Base-by-base conservation (phyloP, 495 filamentous ascomycete genomes). In the Penicillium daleae region DNA sequence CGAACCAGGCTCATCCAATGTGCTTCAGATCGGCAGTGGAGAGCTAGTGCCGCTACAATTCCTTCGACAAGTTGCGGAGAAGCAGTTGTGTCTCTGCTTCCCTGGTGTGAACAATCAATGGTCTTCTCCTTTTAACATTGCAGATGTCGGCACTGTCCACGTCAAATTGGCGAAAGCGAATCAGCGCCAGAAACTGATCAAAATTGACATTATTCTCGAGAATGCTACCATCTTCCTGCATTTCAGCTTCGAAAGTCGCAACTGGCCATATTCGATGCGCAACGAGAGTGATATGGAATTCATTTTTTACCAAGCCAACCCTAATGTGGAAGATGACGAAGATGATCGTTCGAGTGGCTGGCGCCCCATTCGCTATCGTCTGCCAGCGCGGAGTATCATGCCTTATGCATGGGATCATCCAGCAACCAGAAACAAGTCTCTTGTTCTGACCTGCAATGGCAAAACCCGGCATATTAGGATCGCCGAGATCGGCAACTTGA, bases 401-500 rank as follows among this genome's bases (percentile, higher is more conserved):
- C 94, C 96, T 5, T 99, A 99, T 71, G 94, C 95, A 31, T 99
- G 95, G 95, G 96, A 99, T 72, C 98, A 95, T 77, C 95, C 95
- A 2, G 93, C 95, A 6, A 92, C 92, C n/a, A 97, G 96, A 76
- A 89, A 89, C 76, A 97, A 95, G 73, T 93, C 97, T 71, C 84
- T 98, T 35, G 85, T 97, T 46, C 83, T 99, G 70, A 88, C 78
- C 42, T 89, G 89, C 24, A 86, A 89, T 67, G 87, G 87, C 54
- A 93, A 90, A 73, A 90, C 94, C 65, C 84, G 94, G 48, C 91
- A 95, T 71, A 89, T 99, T 67, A 96, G 92, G 71, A 87, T 99
- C 57, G 91, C 93, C 26, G 95, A 99, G 70, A 99, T 99, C 68
- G 95, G 95, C 42, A 97, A 97, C 62, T 76, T 95, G 71, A 86